Base-by-base conservation (phyloP, 495 filamentous ascomycete genomes). In the Barbatosphaeria neglecta region DNA sequence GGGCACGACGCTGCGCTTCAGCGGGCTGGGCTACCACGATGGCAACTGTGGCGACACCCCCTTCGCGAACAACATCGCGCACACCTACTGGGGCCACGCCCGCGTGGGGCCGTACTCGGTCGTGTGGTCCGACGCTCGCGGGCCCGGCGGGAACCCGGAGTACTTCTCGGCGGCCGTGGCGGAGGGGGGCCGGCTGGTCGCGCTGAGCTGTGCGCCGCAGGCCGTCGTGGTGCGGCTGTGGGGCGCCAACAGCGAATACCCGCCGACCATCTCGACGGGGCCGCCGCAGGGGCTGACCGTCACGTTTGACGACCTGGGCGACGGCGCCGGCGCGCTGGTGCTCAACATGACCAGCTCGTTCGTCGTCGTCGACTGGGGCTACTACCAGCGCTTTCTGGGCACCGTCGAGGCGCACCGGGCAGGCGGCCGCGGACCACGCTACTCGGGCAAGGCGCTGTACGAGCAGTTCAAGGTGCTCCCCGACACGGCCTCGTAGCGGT, bases 71-170 rank as follows among this genome's bases (percentile, higher is more conserved):
- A 52, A 43, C 22, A 23, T 56, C 20, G 25, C 10, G n/a, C 44
- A 42, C 11, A 64, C 62, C 58, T 68, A 64, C 52, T 71, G 68
- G 62, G 66, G 67, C 22, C 69, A 70, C 37, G 67, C 59, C 13
- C 59, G 54, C 10, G 27, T 69, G 1, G 68, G 63, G 0, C 42
- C 53, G 4, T 69, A 67, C 51, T 66, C 66, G 5, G 47, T 69
- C 16, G 58, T 70, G 15, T 71, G 67, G 68, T 67, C 66, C 46
- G 58, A 59, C 46, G 56, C 49, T 5, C 45, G 62, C n/a, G 57
- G 49, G 5, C 25, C 44, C 16, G 47, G 40, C 17, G 53, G 57
- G 19, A 54, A 35, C 0, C 23, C 25, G 6, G 58, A 61, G 16
- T 54, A 65, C 28, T 48, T 59, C 35, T 67, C 59, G 43, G 53